Conservation (phyloP, 306 rosid species). For the Ormosia emarginata region DNA sequence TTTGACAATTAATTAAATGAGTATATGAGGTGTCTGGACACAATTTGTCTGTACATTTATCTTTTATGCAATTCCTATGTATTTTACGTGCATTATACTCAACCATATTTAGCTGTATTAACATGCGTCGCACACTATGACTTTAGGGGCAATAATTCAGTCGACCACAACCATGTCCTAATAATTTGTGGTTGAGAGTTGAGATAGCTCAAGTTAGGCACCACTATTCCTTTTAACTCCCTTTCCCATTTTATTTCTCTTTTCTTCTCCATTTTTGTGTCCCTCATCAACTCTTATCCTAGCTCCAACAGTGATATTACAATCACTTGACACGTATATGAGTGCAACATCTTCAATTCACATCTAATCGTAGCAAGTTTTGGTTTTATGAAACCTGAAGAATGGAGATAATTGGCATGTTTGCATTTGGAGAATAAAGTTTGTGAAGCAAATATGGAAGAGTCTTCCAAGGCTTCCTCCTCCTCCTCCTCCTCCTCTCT, state of each 20-base stretch:
- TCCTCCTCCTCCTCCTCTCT: neutral
- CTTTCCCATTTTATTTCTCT: too few relatives aligned
- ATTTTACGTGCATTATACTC: neutral
- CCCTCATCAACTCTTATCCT: neutral
- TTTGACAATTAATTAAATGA: too few relatives aligned
- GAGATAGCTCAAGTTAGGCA: neutral
- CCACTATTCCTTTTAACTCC: neutral
- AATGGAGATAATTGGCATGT: neutral
- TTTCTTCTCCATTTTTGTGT: neutral
- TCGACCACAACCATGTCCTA: too few relatives aligned
- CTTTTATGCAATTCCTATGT: too few relatives aligned
- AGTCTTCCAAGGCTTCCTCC: slow-evolving; percentile 3
- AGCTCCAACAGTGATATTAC: neutral
- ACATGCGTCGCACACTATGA: neutral
- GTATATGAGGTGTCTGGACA: too few relatives aligned
- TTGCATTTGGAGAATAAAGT: neutral
- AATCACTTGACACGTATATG: neutral
- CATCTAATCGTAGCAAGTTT: neutral
- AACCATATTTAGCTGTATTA: neutral
- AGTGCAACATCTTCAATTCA: neutral
- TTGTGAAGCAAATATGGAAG: slow-evolving; percentile 22
- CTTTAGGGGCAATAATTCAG: too few relatives aligned
- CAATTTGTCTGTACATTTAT: too few relatives aligned
- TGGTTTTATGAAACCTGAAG: neutral
- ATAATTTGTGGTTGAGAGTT: neutral